Conservation (phyloP, 108 stramenopile species). For the Cylindrotheca fusiformis region DNA sequence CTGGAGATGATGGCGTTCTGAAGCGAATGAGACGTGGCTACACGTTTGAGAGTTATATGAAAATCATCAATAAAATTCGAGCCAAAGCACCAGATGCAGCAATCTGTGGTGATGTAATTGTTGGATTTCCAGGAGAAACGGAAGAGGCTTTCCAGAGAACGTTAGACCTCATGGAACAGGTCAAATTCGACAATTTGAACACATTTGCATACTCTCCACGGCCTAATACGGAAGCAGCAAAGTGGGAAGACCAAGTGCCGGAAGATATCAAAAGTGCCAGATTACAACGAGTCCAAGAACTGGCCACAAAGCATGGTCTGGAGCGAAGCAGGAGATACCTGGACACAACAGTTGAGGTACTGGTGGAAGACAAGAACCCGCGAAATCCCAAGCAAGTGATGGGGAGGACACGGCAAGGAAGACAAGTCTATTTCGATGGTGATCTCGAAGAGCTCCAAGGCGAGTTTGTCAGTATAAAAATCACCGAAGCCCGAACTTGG, state of each 20-base stretch:
- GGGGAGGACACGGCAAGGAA: conserved; percentile 83
- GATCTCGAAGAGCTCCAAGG: conserved; percentile 70
- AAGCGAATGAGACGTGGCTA: conserved; percentile 88
- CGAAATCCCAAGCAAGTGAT: conserved; percentile 81
- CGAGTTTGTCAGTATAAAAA: conserved; percentile 63
- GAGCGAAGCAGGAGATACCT: conserved; percentile 86
- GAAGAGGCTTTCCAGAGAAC: conserved; percentile 93
- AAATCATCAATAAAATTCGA: conserved; percentile 79
- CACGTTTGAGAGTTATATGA: conserved; percentile 86
- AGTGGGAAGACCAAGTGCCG: conserved; percentile 59
- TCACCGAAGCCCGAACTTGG: conserved; percentile 81
- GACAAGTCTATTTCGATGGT: conserved; percentile 89
- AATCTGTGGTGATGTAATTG: conserved; percentile 92
- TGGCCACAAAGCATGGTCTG: conserved; percentile 79
- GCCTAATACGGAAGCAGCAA: conserved; percentile 83
- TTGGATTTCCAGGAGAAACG: conserved; percentile 97
- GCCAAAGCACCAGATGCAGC: conserved; percentile 85
- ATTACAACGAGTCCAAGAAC: conserved; percentile 75
- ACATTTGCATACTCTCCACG: conserved; percentile 81
- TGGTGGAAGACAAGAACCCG: conserved; percentile 89
- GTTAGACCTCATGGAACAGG: conserved; percentile 87
- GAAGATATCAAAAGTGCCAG: conserved; percentile 89
- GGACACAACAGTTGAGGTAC: conserved; percentile 71
- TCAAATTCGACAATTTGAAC: conserved; percentile 80
- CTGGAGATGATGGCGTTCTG: conserved; percentile 82